Evolutionary conservation across 331 rosid genomes (phyloP), one percentile per base, ranked within the genome.

Genomic region (Pyrus hybrid): DNA sequence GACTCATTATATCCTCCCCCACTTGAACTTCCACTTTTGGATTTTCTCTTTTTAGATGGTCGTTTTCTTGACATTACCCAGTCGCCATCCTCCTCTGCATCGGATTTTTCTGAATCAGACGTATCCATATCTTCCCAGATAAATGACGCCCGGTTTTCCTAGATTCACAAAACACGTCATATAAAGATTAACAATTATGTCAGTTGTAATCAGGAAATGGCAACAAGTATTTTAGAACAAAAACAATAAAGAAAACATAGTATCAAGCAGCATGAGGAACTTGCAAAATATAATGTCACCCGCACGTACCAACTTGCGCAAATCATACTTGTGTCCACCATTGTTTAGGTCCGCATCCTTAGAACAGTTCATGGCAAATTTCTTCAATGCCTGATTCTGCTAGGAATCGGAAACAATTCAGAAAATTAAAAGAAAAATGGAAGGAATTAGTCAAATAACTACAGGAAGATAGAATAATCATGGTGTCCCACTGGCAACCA

Each of bases 51-150:
- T 77, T 69, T 75, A 21, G 21, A 68, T 35, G 25, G 81, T 6
- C 70, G 62, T 8, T 79, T 80, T 35, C 77, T 79, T 8, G 87
- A 81, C 22, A 71, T 76, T 70, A 71, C 77, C 93, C 86, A 86
- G 10, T 87, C 93, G 0, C 72, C 85, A 71, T 89, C 89, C 67
- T 80, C 80, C 32, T 87, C 93, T 8, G 73, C 41, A 58, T 78
- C 83, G 7, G 85, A 78, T 26, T 73, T 67, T 25, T 81, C 87
- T 2, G 89, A 87, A 5, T 82, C 91, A 11, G 89, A 88, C 35
- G 72, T 86, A 77, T 89, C 92, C 96, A 93, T 89, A 81, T 89
- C 98, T 78, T 90, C 97, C 26, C 66, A 67, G 64, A 81, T 21
- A 63, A 85, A 53, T 62, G 96, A 91, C 47, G 45, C 77, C 32